Base-by-base conservation (phyloP, 495 filamentous ascomycete species). In the Hypoxylon intermedium region DNA sequence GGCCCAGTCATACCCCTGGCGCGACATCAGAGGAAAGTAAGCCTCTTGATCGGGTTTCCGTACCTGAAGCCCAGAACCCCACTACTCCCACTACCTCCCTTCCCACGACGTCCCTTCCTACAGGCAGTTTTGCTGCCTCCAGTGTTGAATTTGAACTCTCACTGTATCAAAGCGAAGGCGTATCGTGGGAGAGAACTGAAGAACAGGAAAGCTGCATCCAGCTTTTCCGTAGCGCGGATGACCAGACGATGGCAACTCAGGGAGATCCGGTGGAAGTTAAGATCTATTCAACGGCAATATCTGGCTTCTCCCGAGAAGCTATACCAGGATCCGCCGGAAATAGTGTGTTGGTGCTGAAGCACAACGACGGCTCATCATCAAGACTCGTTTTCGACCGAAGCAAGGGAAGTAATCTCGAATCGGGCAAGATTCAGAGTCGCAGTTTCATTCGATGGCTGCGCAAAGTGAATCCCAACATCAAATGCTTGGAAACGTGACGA, bases 371-470 rank as follows among this genome's bases (percentile, higher is more conserved):
- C 1, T 58, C 58, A 2, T 16, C 42, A 6, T 50, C 23, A 26
- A 53, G 26, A 34, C 36, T 71, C 12, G 56, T 59, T n/a, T 71
- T 71, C 46, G 53, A 59, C 36, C 66, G 67, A 21, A 49, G 49
- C 9, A 21, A 21, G 20, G 56, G 54, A 19, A 71, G 63, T 38
- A 64, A 63, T 13, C 13, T 61, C 9, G 53, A 65, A 36, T 65
- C 34, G 16, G 76, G 76, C 4, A 56, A 55, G 42, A 51, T 75
- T 12, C 75, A 78, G 15, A 61, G 57, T 5, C 54, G 71, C n/a
- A 42, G 61, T 6, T 75, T 80, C 12, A 71, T 68, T 15, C 54
- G 58, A 20, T 71, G 75, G 65, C 26, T 75, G 41, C 49, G 46
- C 34, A 12, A 3, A 0, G 62, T 71, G 43, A 75, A 74, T 18